phyloP scores from a whole-genome alignment of 2,329 filamentous ascomycete genomes.

The Ceratocystis cubensis region DNA sequence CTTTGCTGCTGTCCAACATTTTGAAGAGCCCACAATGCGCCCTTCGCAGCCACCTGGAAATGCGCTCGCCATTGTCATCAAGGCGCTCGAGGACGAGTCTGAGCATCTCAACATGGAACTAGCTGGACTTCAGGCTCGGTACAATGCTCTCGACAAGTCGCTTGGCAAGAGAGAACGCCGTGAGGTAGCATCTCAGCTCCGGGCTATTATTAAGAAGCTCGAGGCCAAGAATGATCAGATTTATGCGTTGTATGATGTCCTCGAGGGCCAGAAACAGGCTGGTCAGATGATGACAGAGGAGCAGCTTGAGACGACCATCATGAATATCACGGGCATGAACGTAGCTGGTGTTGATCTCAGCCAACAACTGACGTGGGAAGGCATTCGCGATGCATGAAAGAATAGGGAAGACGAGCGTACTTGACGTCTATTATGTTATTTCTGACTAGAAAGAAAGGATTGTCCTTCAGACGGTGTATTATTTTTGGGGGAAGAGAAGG shows the following conservation, averaged over 20 bases:
- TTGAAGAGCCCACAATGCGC: constrained; percentile 46
- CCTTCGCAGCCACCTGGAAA: constrained; percentile 56
- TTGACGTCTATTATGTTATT: constrained; percentile 1
- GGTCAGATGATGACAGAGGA: constrained; percentile 51
- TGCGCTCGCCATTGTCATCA: constrained; percentile 72
- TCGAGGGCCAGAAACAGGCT: constrained; percentile 62
- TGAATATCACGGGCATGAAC: constrained; percentile 39
- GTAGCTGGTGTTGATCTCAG: constrained; percentile 30
- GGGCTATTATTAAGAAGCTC: constrained; percentile 47
- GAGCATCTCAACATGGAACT: constrained; percentile 61
- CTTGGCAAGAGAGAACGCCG: constrained; percentile 53
- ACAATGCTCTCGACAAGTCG: constrained; percentile 54
- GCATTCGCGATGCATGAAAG: constrained; percentile 27
- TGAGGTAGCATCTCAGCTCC: constrained; percentile 47
- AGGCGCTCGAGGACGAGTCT: constrained; percentile 68
- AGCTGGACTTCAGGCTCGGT: constrained; percentile 46
- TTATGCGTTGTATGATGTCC: constrained; percentile 70
- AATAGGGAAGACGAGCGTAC: background rate
- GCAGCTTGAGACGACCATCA: constrained; percentile 51
- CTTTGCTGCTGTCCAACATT: constrained; percentile 20
- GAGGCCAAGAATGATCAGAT: constrained; percentile 68
- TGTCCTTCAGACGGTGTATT: constrained; percentile 14
- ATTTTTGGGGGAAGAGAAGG: constrained; percentile 1
- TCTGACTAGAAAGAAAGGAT: background rate
- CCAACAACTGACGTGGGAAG: constrained; percentile 34